Evolutionary conservation across 2,329 filamentous ascomycete species (phyloP), one percentile per base, ranked within the genome.

Genomic region (Fusarium cyanostomum): DNA sequence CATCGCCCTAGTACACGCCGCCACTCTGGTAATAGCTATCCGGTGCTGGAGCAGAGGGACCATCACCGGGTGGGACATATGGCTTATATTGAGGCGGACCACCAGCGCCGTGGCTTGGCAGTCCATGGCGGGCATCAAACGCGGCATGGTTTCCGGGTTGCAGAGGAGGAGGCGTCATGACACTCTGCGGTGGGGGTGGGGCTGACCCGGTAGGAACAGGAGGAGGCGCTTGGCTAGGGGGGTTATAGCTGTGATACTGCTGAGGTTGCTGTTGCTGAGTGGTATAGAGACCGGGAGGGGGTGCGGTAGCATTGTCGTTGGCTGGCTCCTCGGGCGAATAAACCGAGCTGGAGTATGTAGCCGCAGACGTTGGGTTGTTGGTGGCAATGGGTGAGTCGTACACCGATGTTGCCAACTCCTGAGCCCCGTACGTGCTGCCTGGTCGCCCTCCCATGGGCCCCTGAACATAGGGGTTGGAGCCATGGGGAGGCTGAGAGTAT

Each of bases 371-470:
- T 27, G 79, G 78, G 70, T 81, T 82, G 72, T 84, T 81, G 7
- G 81, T 75, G 11, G 82, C 85, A 34, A 91, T 83, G 37, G 90
- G 91, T 4, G 90, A 91, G 74, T 93, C 90, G 71, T 93, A 94
- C 9, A 86, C 86, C 1, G 90, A 91, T 1, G 91, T 92, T 24
- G 90, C 89, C 42, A 94, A 81, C 77, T 94, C 91, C 76, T 94
- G 91, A 1, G 91, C 86, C 26, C 88, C 87, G 68, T 90, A 90
- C 10, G 86, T 90, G 74, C 87, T 89, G 71, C 88, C 85, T 4
- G 87, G 88, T 13, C 84, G 86, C 54, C 85, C 86, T 45, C 69
- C 67, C 34, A 66, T 62, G 56, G 76, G 78, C 52, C 75, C 81
- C 74, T 74, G 82, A 38, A 75, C 71, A 62, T 85, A 86, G 7